Conservation (phyloP, 441 rosid genomes). For the Mallotus japonicus region DNA sequence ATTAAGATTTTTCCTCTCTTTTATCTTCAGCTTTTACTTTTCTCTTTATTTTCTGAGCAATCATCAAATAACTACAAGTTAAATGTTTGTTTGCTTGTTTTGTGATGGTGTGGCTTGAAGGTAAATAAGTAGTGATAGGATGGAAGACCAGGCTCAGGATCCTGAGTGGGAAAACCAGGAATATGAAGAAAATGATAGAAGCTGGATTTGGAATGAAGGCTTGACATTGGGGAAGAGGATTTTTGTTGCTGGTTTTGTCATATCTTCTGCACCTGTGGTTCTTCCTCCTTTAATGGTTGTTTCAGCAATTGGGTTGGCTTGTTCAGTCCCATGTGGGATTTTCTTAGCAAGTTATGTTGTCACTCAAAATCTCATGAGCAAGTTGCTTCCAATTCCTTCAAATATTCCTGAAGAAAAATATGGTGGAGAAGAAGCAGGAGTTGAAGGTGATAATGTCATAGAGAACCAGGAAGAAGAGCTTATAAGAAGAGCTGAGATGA, state of each 20-base stretch:
- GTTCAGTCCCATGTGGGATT: slow-evolving; percentile 64
- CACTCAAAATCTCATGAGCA: slow-evolving; percentile 65
- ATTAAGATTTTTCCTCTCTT: neutral
- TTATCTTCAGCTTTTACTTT: neutral
- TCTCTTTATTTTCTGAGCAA: neutral
- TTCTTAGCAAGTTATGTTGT: slow-evolving; percentile 74
- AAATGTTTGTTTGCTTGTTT: neutral
- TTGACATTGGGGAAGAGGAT: slow-evolving; percentile 60
- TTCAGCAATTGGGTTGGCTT: slow-evolving; percentile 57
- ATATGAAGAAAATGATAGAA: slow-evolving; percentile 30
- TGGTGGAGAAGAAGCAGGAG: slow-evolving; percentile 15
- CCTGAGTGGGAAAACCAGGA: slow-evolving; percentile 35
- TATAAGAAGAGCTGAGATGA: slow-evolving; percentile 21
- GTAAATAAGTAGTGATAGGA: neutral
- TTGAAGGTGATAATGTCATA: slow-evolving; percentile 15
- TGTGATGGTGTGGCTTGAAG: neutral
- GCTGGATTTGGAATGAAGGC: slow-evolving; percentile 52
- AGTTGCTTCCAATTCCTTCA: slow-evolving; percentile 46
- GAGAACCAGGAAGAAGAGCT: slow-evolving; percentile 36
- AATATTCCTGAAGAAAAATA: slow-evolving; percentile 17
- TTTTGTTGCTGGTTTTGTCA: slow-evolving; percentile 50
- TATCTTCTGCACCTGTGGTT: slow-evolving; percentile 62
- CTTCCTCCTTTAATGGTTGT: slow-evolving; percentile 63
- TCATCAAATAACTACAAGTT: neutral
- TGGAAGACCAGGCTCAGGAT: slow-evolving; percentile 31